These are phyloP conservation scores for Ceratocystiopsis sp. DNA, from an alignment of 2,329 filamentous ascomycete species.

Conservation along the genomic window DNA sequence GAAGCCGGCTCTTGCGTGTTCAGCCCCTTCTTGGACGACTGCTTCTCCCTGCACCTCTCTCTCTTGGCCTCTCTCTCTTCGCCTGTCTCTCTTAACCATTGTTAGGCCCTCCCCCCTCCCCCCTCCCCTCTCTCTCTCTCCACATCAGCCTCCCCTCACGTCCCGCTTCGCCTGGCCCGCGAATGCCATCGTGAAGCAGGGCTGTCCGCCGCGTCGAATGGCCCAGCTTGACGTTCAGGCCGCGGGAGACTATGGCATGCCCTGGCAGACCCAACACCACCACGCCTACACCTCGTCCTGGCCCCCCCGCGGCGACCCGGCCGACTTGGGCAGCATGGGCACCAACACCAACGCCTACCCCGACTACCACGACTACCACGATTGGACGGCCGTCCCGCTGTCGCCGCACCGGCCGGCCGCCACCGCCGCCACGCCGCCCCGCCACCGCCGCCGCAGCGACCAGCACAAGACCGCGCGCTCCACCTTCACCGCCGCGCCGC, in stretches of 20 bases:
- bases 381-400: conserved; percentile 15
- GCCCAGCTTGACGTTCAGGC: conserved; percentile 12
- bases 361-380: conserved; percentile 8
- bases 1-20: no score
- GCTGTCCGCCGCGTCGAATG: conserved; percentile 17
- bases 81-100: conserved; percentile 1
- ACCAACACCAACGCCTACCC: no score
- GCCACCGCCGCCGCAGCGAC: conserved; percentile 13
- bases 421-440: conserved; percentile 12
- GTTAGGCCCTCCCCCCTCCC: background rate
- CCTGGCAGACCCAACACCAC: no score
- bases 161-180: no score
- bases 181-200: background rate
- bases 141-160: conserved; percentile 9
- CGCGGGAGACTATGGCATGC: conserved; percentile 10
- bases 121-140: background rate
- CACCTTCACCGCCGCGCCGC: conserved; percentile 8
- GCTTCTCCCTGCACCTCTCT: background rate
- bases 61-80: background rate
- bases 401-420: conserved; percentile 7
- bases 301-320: conserved; percentile 1
- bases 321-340: no score
- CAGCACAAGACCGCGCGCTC: conserved; percentile 12
- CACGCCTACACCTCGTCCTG: conserved; percentile 4
- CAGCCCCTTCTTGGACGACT: no score